Conservation (phyloP, 2,329 filamentous ascomycete species). For the Aotearoamyces nothofagi region DNA sequence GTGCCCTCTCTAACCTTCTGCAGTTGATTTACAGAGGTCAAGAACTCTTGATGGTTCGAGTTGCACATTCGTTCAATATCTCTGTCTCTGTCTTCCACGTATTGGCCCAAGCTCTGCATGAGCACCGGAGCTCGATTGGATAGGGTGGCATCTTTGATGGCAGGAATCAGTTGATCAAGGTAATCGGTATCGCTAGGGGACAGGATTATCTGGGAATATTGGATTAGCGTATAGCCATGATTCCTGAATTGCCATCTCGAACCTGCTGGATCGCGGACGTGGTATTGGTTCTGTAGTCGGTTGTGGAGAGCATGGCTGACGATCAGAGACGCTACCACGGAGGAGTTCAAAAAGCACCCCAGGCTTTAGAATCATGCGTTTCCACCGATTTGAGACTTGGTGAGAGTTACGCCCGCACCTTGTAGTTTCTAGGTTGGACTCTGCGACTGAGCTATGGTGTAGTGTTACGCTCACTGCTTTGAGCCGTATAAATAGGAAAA, state of each 20-base stretch:
- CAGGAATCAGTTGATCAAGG: conserved; percentile 86
- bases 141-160: conserved; percentile 76
- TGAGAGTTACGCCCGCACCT: too few species aligned
- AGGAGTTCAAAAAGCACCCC: too few species aligned
- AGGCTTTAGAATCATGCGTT: too few species aligned
- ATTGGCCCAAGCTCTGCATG: conserved; percentile 63
- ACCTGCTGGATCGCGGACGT: conserved; percentile 15
- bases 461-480: too few species aligned
- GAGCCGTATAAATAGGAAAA: too few species aligned
- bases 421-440: too few species aligned
- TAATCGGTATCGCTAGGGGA: conserved; percentile 87
- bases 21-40: conserved; percentile 86
- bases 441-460: too few species aligned
- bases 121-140: conserved; percentile 60
- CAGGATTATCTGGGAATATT: conserved; percentile 59
- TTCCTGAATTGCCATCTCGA: conserved; percentile 6
- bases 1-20: conserved; percentile 84
- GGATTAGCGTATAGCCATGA: conserved; percentile 5
- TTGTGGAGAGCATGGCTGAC: conserved; percentile 7
- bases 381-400: too few species aligned
- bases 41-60: conserved; percentile 93
- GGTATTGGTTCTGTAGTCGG: conserved; percentile 3
- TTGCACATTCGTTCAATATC: conserved; percentile 93
- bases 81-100: conserved; percentile 71
- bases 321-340: too few species aligned